Evolutionary conservation across 805 yeast species (phyloP), one percentile per base, ranked within the genome.

Genomic region (Cephaloascus fragrans): DNA sequence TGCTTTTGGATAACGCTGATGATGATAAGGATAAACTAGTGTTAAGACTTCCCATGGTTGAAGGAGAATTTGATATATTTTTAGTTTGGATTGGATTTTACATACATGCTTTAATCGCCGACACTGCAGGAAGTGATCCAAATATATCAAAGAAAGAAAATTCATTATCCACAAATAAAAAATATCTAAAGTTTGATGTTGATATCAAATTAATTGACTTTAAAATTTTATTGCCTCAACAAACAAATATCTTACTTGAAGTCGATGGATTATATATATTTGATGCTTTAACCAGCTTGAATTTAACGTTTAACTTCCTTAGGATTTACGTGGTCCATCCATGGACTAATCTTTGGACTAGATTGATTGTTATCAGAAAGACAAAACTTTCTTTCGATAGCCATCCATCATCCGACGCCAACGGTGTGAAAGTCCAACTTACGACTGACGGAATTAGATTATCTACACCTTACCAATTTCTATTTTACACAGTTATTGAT

Each of bases 401-500:
- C n/a, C n/a, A n/a, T n/a, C n/a, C n/a, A n/a, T n/a, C n/a, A n/a
- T 12, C 12, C 28, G 10, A 6, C 6, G 40, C 41, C 14, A 40
- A 39, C 16, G 42, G 45, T 10, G 40, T 41, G 3, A 18, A 42
- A 19, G 33, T 62, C 19, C 50, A 52, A 9, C 46, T 65, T 16
- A 42, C 39, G 1, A 55, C 70, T 26, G 48, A 47, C 5, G 59
- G 61, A 8, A 63, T 75, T 47, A 70, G 79, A 39, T 52, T 81
- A 34, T 64, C 66, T 18, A 65, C 87, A 37, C 96, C 97, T 0
- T 75, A 81, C 54, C 76, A 77, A 39, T 84, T 84, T 52, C 67
- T 83, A 38, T 76, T 85, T 39, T 85, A 84, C 59, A 73, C 79
- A 18, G 71, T 89, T n/a, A 76, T 89, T 49, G 96, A 89, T 49